Evolutionary conservation across 805 yeast genomes (phyloP), one percentile per base, ranked within the genome.

Genomic region (Candida schatavii): DNA sequence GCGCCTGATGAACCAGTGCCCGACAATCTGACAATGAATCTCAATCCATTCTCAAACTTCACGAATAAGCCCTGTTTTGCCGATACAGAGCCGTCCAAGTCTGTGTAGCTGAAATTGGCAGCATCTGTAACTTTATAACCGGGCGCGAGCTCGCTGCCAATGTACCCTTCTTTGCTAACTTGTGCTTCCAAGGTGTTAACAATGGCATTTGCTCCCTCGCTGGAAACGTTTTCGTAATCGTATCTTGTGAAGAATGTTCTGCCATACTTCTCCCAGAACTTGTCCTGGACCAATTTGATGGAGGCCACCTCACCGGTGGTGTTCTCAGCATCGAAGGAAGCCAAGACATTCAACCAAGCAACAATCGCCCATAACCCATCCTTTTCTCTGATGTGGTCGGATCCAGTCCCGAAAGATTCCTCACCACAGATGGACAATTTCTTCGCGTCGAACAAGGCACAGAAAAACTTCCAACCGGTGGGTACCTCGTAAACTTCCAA

Each of bases 1-100:
- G 99, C 98, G 37, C 99, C 99, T 2, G 96, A 83, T 2, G 97
- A 89, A 13, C 99, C 99, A 2, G 99, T 91, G 43, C 99, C 99
- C 0, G 97, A 88, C 49, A 93, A 74, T 65, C 99, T 83, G 41
- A 88, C 85, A 28, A 93, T 86, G 40, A 90, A 80, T 62, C 97
- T 80, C 46, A 86, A 75, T 4, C 97, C 97, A 54, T 82, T 82
- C 38, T 77, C 78, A 48, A 89, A 77, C 65, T 85, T 89, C 49
- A 89, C 83, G 56, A 72, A 90, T 40, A 93, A 75, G 28, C 99
- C 99, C 72, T 91, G 99, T 57, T 89, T 80, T 3, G 64, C 57
- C 3, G 96, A 86, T 4, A 91, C 89, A 1, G 91, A 81, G 23
- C 98, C 98, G 63, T 93, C 98, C 44, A 91, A 72, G 61, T 93